A percentile compares a stretch with the other conserved stretches of the same genome.
phyloP scores from a whole-genome alignment of 768 basidiomycete genomes.

The Calvatia gigantea region DNA sequence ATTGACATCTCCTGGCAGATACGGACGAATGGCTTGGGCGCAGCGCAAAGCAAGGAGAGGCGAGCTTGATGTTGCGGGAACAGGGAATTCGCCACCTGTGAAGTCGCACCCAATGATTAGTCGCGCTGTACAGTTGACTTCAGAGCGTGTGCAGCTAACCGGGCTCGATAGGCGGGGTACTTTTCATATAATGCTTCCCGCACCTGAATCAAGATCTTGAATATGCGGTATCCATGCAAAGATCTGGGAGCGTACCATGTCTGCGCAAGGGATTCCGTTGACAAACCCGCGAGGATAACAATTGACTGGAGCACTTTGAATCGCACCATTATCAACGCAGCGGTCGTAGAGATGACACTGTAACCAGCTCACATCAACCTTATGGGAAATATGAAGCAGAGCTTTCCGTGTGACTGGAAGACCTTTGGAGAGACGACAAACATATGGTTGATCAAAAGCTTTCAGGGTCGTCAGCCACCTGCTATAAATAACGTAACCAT shows the following conservation, averaged over 20 bases:
- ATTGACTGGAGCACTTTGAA: not conserved
- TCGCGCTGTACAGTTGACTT: not conserved
- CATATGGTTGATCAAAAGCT: constrained; percentile 6
- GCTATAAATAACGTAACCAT: not conserved
- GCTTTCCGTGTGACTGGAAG: constrained; percentile 2
- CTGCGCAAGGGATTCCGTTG: not conserved
- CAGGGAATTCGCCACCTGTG: constrained; percentile 32
- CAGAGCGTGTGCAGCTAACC: not conserved
- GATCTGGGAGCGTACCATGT: not conserved
- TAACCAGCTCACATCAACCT: not conserved
- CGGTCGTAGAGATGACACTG: not conserved
- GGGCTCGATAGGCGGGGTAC: not conserved
- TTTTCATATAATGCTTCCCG: constrained; percentile 15
- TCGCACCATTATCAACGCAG: not conserved
- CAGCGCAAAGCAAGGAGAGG: constrained; percentile 59
- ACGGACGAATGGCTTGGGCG: constrained; percentile 55
- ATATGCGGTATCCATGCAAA: not conserved
- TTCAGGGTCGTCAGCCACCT: not conserved
- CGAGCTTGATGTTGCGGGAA: constrained; percentile 8
- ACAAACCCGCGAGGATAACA: not conserved
- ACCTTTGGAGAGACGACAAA: not conserved
- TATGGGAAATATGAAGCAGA: not conserved
- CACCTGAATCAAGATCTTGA: constrained; percentile 1
- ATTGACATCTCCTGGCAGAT: constrained; percentile 48
- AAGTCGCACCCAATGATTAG: not conserved